Percentiles rank a stretch among this genome's conserved stretches.
phyloP scores from a whole-genome alignment of 164 flowering plant genomes.

The Sedum album region DNA sequence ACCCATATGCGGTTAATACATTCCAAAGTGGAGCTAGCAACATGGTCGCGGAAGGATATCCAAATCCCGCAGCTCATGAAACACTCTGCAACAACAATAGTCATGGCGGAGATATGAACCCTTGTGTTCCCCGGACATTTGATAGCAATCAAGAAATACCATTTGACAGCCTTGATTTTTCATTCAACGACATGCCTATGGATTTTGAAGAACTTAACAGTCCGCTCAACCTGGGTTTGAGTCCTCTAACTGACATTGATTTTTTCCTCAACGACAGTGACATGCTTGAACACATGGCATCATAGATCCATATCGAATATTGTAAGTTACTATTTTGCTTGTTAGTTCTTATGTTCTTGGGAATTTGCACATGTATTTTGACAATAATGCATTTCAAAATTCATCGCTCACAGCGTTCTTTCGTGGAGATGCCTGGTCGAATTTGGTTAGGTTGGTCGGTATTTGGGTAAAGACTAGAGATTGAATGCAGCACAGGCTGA shows the following conservation, averaged over 20 bases:
- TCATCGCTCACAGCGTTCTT: neutral
- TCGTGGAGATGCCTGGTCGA: neutral
- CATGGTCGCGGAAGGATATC: neutral
- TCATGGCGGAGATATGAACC: neutral
- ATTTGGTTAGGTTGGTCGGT: neutral
- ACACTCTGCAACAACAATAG: neutral
- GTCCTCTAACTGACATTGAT: conserved; percentile 3
- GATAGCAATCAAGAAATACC: conserved; percentile 2
- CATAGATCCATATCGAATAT: neutral
- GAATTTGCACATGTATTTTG: neutral
- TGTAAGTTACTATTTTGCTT: neutral
- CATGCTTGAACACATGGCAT: conserved; percentile 8
- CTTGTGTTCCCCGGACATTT: neutral
- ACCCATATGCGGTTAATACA: neutral
- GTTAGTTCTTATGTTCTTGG: neutral
- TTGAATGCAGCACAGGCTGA: neutral
- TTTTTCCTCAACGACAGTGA: conserved; percentile 2
- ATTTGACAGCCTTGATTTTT: conserved; percentile 3
- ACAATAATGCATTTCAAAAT: neutral
- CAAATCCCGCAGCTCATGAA: neutral
- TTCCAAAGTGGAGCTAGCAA: conserved; percentile 1
- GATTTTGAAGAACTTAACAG: conserved; percentile 3
- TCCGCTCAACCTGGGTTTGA: conserved; percentile 1
- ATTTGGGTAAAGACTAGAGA: neutral
- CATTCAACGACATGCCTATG: conserved; percentile 7